Base-by-base conservation (phyloP, 495 filamentous ascomycete species). In the Xylaria palmicola region DNA sequence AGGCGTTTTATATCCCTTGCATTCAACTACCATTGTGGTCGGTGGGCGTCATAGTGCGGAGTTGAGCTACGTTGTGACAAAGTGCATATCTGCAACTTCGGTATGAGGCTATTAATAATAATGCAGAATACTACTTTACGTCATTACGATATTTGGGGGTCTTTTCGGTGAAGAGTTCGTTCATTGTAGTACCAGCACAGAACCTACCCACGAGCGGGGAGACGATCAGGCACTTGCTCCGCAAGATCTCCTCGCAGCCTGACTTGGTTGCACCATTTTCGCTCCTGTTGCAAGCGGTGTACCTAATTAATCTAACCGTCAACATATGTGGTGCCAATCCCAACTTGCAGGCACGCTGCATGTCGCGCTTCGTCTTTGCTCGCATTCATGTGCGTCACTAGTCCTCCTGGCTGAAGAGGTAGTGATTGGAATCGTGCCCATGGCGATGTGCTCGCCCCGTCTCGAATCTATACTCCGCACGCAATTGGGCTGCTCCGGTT, bases 261-360 rank as follows among this genome's bases (percentile, higher is more conserved):
- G 22, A 34, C 30, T 13, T 19, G 26, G 36, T 51, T 29, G 48
- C 24, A 51, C 48, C 29, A 22, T 32, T 27, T 29, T 39, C 34
- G 24, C 26, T 39, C 13, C 8, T 15, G 4, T 32, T 24, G 6
- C 20, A 39, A 44, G 53, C 53, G 53, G 53, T 56, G 53, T 44
- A 56, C 27, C 17, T 56, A 44, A 43, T 39, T 56, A 8, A 56
- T 19, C 17, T 56, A 44, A 43, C 53, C 44, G 15, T n/a, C 39
- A 17, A 27, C 6, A n/a, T 34, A 44, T 27, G 39, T 9, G 10
- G 27, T 32, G 39, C 4, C 15, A 22, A 30, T 55, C 24, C 24
- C 19, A 51, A 32, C 48, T 55, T 17, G 34, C n/a, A 26, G 36
- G 26, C 22, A 30, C 39, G 45, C 53, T 17, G 15, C 41, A 36